Percentiles rank a stretch among this genome's conserved stretches.
Conservation (phyloP, 257 asterid genomes). For the Paraleonurus japonicus region DNA sequence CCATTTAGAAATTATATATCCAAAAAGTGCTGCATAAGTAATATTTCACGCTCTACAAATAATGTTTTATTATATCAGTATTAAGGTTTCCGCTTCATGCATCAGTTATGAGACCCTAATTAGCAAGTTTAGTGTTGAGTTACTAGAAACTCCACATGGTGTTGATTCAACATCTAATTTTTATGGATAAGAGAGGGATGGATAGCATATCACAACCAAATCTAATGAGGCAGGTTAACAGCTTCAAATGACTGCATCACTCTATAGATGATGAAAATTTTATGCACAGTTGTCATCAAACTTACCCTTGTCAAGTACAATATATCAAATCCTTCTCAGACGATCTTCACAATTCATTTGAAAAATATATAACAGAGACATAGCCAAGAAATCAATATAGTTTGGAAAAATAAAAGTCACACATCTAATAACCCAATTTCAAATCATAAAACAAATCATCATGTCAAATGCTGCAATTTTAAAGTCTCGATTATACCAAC, state of each 20-base stretch:
- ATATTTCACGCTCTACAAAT: background rate
- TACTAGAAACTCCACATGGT: background rate
- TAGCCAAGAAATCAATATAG: background rate
- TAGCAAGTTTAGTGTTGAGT: background rate
- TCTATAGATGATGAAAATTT: background rate
- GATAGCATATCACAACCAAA: background rate
- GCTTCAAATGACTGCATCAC: background rate
- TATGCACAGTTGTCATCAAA: background rate
- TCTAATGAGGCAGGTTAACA: background rate
- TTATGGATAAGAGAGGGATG: background rate
- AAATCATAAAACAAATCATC: background rate
- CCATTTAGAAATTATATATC: background rate
- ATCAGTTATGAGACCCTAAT: background rate
- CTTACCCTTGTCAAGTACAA: background rate
- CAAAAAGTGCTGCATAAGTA: background rate
- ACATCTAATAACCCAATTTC: background rate
- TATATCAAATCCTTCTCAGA: background rate
- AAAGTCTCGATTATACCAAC: background rate
- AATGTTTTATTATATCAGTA: conserved; percentile 2
- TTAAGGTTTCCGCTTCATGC: background rate
- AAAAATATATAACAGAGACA: background rate
- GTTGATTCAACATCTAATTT: background rate
- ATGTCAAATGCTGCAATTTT: background rate
- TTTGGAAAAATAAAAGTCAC: background rate
- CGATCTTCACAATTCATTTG: background rate